Percentiles rank a stretch among this genome's conserved stretches.
phyloP scores from a whole-genome alignment of 768 basidiomycete species.

The Russula ochroleuca region DNA sequence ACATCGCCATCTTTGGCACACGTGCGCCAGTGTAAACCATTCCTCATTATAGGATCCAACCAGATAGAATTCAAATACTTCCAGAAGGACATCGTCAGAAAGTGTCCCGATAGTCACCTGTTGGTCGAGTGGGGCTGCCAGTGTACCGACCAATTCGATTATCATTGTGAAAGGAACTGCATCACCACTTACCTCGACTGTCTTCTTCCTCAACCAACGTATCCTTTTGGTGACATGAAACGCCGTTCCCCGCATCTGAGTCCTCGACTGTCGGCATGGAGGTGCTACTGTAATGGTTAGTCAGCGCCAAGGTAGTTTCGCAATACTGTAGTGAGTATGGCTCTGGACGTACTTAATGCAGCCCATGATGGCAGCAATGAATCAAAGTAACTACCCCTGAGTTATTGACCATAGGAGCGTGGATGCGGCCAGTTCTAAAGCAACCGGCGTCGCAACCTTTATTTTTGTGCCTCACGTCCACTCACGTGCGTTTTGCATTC shows the following conservation, averaged over 20 bases:
- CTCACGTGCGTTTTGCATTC: too few species aligned
- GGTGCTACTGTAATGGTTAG: too few species aligned
- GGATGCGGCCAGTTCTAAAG: too few species aligned
- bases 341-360: too few species aligned
- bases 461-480: too few species aligned
- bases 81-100: background rate
- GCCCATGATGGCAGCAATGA: too few species aligned
- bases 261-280: background rate
- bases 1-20: background rate
- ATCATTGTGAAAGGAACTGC: too few species aligned
- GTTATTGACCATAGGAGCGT: too few species aligned
- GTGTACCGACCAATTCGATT: background rate
- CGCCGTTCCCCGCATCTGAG: background rate
- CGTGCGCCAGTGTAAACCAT: background rate
- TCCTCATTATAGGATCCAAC: background rate
- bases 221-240: background rate
- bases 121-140: background rate
- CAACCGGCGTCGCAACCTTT: too few species aligned
- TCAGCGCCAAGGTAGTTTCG: too few species aligned
- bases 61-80: background rate
- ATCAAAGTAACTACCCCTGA: too few species aligned
- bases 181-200: background rate
- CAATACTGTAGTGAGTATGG: too few species aligned
- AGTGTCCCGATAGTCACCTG: background rate
- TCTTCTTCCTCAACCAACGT: background rate